These are phyloP conservation scores for Talaromyces funiculosus DNA, from an alignment of 2,329 filamentous ascomycete genomes.

Conservation along the genomic window DNA sequence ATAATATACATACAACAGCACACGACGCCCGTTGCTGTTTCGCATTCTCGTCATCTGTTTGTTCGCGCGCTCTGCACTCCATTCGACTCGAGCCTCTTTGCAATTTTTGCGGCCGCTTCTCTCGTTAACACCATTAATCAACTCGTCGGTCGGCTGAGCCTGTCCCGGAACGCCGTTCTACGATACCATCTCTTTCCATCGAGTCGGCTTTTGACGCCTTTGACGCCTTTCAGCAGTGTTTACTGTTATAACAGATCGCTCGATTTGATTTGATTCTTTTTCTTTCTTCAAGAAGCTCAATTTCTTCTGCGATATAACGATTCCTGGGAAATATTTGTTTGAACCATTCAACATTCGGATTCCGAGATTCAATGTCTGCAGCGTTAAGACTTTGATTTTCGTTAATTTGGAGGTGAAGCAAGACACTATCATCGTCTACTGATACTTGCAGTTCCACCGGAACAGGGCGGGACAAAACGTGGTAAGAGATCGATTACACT, in stretches of 20 bases:
- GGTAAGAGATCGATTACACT: conserved; percentile 5
- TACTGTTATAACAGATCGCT: not conserved
- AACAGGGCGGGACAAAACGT: not conserved
- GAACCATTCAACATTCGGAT: not conserved
- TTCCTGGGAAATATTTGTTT: not conserved
- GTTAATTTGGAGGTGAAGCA: not conserved
- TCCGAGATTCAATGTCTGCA: not conserved
- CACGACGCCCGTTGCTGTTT: not conserved
- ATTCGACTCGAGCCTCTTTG: not conserved
- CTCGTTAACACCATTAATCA: not conserved
- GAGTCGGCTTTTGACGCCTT: not conserved
- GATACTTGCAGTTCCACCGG: not conserved
- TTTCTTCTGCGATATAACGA: not conserved
- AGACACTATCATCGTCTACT: not conserved
- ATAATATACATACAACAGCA: conserved; percentile 1
- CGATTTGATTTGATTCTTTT: too few species aligned
- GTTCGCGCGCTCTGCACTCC: not conserved
- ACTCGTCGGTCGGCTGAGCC: not conserved
- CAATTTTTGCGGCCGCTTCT: not conserved
- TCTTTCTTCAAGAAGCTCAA: too few species aligned
- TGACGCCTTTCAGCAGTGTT: not conserved
- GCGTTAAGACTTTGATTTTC: not conserved
- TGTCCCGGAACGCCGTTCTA: not conserved
- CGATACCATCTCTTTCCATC: not conserved
- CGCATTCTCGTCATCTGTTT: not conserved